phyloP scores from a whole-genome alignment of 1,284 basidiomycete species.

The Fistulinella cinereoalba region DNA sequence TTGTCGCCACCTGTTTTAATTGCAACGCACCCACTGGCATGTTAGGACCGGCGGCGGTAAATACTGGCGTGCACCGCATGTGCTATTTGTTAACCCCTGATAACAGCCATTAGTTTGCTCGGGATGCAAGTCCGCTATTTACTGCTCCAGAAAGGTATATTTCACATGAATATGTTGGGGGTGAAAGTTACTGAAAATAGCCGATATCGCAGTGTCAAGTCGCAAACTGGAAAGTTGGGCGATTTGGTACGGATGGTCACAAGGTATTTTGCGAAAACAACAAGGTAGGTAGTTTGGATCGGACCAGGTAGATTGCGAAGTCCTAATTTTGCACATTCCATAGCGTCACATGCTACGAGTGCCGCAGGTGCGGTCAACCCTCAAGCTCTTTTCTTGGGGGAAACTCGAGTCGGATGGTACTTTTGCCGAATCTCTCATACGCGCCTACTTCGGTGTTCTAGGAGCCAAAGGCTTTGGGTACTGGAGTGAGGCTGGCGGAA shows the following conservation, averaged over 20 bases:
- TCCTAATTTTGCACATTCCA: not conserved
- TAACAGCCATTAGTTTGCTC: conserved; percentile 29
- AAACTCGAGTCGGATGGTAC: conserved; percentile 41
- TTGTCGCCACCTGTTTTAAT: conserved; percentile 22
- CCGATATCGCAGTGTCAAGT: conserved; percentile 28
- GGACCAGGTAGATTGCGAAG: not conserved
- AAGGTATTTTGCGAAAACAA: conserved; percentile 37
- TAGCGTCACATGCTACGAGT: conserved; percentile 39
- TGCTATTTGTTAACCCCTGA: not conserved
- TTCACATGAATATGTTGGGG: not conserved
- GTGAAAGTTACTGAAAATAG: not conserved
- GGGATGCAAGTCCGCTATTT: conserved; percentile 29
- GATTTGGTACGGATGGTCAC: conserved; percentile 31
- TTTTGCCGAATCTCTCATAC: conserved; percentile 33
- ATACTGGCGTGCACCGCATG: no score
- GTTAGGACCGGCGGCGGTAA: no score
- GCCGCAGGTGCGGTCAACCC: conserved; percentile 29
- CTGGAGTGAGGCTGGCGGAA: conserved; percentile 38
- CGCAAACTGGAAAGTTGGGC: conserved; percentile 30
- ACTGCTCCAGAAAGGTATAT: conserved; percentile 32
- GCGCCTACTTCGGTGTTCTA: conserved; percentile 40
- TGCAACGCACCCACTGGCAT: conserved; percentile 19
- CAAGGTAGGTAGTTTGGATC: conserved; percentile 27
- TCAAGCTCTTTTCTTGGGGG: conserved; percentile 40
- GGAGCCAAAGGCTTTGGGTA: conserved; percentile 38